A percentile compares a stretch with the other conserved stretches of the same genome.
Evolutionary conservation across 768 basidiomycete genomes (phyloP).

Genomic region (Paxillus rubicundulus): DNA sequence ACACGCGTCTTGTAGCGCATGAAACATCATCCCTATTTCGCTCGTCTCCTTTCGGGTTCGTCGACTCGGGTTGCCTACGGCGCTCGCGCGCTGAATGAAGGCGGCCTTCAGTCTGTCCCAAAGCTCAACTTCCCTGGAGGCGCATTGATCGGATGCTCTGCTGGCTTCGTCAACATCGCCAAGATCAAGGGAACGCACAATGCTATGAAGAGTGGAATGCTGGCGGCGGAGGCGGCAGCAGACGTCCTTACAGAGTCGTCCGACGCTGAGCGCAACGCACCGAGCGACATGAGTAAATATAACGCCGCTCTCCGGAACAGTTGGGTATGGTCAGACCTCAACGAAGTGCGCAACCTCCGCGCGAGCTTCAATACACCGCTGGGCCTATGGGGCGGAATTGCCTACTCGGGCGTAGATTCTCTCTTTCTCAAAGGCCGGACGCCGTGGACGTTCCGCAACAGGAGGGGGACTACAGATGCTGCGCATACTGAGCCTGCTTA

Average conservation of each 20-base stretch:
- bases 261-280: neutral
- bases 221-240: conserved; percentile 88
- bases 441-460: conserved; percentile 90
- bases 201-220: conserved; percentile 98
- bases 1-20: conserved; percentile 51
- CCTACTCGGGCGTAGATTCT: conserved; percentile 87
- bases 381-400: conserved; percentile 84
- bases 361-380: conserved; percentile 81
- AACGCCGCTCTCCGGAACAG: conserved; percentile 65
- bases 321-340: conserved; percentile 83
- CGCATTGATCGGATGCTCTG: conserved; percentile 91
- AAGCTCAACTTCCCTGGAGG: conserved; percentile 89
- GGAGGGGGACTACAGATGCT: conserved; percentile 53
- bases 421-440: conserved; percentile 79
- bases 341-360: conserved; percentile 88
- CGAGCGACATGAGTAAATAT: conserved; percentile 71
- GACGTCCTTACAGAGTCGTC: conserved; percentile 44
- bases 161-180: conserved; percentile 93
- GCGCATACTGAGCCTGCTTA: conserved; percentile 67
- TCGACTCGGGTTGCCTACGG: conserved; percentile 85
- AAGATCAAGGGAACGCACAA: conserved; percentile 99
- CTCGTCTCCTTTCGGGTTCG: conserved; percentile 70
- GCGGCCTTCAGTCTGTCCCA: conserved; percentile 90
- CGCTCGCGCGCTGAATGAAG: conserved; percentile 87
- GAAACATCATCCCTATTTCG: conserved; percentile 96